phyloP scores from a whole-genome alignment of 169 alveolate genomes.

The Plasmodium gonderi region DNA sequence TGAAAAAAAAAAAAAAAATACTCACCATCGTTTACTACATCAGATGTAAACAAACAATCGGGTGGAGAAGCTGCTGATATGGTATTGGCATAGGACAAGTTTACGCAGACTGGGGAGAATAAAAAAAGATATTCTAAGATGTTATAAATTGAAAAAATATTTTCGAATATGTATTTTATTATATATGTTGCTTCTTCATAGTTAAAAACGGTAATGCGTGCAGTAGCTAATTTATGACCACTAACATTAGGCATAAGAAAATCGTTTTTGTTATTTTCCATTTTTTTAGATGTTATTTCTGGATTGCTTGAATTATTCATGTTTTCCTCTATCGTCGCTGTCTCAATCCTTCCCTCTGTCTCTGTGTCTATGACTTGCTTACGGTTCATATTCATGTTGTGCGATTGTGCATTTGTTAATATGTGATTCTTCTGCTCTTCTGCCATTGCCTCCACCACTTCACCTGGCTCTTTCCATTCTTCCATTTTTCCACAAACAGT shows the following conservation, averaged over 20 bases:
- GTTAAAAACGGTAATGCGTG: neutral
- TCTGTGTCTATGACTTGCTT: too few relatives aligned
- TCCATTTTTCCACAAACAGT: neutral
- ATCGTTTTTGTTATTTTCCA: neutral
- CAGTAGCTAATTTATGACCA: neutral
- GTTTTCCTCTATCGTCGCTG: neutral
- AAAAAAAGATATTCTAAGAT: conserved; percentile 61
- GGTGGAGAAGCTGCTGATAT: conserved; percentile 17
- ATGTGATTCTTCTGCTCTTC: too few relatives aligned
- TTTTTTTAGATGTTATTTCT: too few relatives aligned
- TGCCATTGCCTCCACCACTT: too few relatives aligned
- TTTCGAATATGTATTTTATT: conserved; percentile 57
- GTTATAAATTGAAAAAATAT: conserved; percentile 45
- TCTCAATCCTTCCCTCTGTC: neutral
- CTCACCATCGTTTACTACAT: conserved; percentile 31
- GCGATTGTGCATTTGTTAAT: neutral
- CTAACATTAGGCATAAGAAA: neutral
- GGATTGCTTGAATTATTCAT: neutral
- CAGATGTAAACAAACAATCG: neutral
- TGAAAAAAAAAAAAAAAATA: neutral
- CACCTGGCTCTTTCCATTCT: too few relatives aligned
- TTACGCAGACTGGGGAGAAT: conserved; percentile 29
- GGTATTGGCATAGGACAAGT: neutral
- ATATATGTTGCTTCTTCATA: conserved; percentile 42
- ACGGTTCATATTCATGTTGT: neutral